These are phyloP conservation scores for Xylariaceae sp. DNA, from an alignment of 2,329 filamentous ascomycete species.

Conservation along the genomic window DNA sequence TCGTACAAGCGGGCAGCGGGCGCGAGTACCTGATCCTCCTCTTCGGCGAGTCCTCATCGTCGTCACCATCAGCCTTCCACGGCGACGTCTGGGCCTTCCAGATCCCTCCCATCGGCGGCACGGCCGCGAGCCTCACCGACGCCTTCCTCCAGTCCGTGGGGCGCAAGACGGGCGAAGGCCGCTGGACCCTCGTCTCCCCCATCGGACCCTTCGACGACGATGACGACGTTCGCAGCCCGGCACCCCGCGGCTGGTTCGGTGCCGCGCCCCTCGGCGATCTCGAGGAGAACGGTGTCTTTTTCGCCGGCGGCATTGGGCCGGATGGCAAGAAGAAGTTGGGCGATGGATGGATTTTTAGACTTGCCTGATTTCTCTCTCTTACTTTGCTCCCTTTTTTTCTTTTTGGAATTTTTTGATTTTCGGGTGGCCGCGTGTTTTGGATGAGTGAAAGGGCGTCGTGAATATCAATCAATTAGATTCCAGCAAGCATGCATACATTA, in stretches of 20 bases:
- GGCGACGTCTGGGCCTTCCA: conserved; percentile 61
- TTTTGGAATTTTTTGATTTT: too few relatives aligned
- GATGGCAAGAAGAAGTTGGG: conserved; percentile 46
- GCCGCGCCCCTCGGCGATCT: conserved; percentile 52
- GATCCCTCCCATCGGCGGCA: conserved; percentile 50
- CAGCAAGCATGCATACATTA: too few relatives aligned
- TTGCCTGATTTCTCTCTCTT: conserved; percentile 33
- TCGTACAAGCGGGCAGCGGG: conserved; percentile 53
- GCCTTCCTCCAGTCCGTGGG: conserved; percentile 50
- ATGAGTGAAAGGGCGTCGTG: too few relatives aligned
- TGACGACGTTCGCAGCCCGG: conserved; percentile 44
- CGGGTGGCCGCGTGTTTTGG: too few relatives aligned
- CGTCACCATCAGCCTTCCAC: conserved; percentile 51
- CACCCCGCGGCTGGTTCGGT: conserved; percentile 52
- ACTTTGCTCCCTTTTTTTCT: too few relatives aligned
- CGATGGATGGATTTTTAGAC: conserved; percentile 60
- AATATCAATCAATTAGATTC: too few relatives aligned
- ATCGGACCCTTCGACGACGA: conserved; percentile 48
- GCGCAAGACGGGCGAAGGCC: conserved; percentile 50
- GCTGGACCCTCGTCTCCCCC: conserved; percentile 49
- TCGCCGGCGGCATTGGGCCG: conserved; percentile 53
- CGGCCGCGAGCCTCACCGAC: conserved; percentile 49
- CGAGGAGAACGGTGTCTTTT: conserved; percentile 52
- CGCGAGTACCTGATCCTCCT: conserved; percentile 58
- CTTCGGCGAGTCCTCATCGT: conserved; percentile 51